phyloP scores from a whole-genome alignment of 164 flowering plant species.

The Tetrastigma voinierianum region DNA sequence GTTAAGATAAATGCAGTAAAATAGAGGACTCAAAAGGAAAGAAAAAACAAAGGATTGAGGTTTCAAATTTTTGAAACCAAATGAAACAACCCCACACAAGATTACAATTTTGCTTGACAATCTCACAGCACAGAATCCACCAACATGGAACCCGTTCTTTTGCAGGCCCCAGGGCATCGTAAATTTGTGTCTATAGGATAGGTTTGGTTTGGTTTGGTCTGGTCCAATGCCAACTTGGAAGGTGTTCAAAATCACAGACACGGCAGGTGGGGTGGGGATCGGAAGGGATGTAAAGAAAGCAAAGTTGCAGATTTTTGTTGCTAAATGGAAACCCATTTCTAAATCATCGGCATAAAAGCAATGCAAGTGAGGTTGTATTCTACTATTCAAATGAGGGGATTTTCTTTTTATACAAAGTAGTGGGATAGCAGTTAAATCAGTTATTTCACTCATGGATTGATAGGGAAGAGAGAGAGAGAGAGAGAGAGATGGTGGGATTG shows the following conservation, averaged over 20 bases:
- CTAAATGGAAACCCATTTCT: slow-evolving; percentile 21
- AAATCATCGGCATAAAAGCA: neutral
- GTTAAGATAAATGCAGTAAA: neutral
- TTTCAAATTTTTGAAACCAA: neutral
- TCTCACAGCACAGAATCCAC: slow-evolving; percentile 66
- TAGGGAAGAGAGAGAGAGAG: neutral
- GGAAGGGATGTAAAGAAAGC: slow-evolving; percentile 7
- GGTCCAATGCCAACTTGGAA: slow-evolving; percentile 63
- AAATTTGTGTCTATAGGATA: slow-evolving; percentile 34
- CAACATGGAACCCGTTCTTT: slow-evolving; percentile 53
- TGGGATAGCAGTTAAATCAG: neutral
- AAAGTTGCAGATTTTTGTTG: slow-evolving; percentile 5
- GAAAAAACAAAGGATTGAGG: neutral
- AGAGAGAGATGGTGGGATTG: neutral
- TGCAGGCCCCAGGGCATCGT: slow-evolving; percentile 55
- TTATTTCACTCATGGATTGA: neutral
- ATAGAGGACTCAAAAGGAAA: neutral
- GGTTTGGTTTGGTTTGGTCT: too few relatives aligned
- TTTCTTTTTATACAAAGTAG: neutral
- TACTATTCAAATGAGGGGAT: neutral
- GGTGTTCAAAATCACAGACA: slow-evolving; percentile 26
- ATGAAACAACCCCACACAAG: too few relatives aligned
- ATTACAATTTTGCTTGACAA: slow-evolving; percentile 3
- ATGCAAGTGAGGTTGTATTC: neutral
- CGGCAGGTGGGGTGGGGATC: slow-evolving; percentile 9